Percentiles rank a stretch among this genome's conserved stretches.
Conservation (phyloP, 805 yeast genomes). For the Lachancea meyersii region DNA sequence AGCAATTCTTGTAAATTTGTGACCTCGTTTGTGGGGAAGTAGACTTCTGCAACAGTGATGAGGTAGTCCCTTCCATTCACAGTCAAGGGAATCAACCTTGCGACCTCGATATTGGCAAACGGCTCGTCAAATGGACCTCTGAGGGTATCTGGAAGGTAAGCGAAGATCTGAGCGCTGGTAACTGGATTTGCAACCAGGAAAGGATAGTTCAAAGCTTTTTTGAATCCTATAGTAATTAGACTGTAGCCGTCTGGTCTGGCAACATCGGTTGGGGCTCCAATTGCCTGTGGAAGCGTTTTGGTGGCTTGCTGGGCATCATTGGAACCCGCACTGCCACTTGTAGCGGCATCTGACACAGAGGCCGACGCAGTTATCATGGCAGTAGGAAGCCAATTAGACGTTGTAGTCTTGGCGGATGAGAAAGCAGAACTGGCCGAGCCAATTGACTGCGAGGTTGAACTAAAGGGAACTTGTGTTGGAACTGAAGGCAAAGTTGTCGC, state of each 20-base stretch:
- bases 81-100: conserved; percentile 69
- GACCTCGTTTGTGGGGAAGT: conserved; percentile 58
- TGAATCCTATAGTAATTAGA: conserved; percentile 43
- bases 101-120: conserved; percentile 53
- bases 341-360: conserved; percentile 12
- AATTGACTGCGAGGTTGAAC: not conserved
- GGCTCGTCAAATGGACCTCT: conserved; percentile 48
- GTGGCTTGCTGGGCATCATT: conserved; percentile 39
- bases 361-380: conserved; percentile 62
- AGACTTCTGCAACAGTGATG: conserved; percentile 83
- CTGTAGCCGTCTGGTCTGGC: conserved; percentile 27
- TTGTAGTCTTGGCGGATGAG: not conserved
- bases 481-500: not conserved
- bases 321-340: conserved; percentile 32
- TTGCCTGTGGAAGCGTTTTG: conserved; percentile 38
- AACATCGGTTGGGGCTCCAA: conserved; percentile 35
- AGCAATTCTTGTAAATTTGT: conserved; percentile 45
- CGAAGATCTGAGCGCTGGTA: conserved; percentile 67
- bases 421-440: not conserved
- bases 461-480: not conserved
- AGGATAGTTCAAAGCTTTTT: conserved; percentile 72
- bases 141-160: conserved; percentile 71
- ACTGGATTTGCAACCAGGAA: conserved; percentile 78
- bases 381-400: conserved; percentile 58
- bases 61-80: conserved; percentile 52